These are phyloP conservation scores for Reutealis trisperma DNA, from an alignment of 345 rosid genomes.

Conservation along the genomic window DNA sequence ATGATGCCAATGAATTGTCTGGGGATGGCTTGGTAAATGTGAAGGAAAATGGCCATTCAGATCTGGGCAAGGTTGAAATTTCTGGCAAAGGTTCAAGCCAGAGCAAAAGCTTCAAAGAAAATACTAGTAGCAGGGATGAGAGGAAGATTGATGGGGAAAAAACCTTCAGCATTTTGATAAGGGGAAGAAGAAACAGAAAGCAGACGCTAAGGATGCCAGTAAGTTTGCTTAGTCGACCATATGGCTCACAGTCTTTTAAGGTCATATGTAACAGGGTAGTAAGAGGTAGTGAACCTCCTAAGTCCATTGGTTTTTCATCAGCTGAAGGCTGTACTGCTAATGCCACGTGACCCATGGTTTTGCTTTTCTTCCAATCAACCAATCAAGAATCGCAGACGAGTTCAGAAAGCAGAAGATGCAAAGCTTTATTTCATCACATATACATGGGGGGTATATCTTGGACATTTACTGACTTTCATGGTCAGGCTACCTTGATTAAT, in stretches of 20 bases:
- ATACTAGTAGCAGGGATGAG: conserved; percentile 38
- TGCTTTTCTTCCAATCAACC: conserved; percentile 14
- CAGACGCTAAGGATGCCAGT: conserved; percentile 92
- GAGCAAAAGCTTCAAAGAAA: conserved; percentile 25
- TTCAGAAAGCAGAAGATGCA: conserved; percentile 19
- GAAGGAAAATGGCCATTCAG: conserved; percentile 43
- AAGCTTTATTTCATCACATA: conserved; percentile 10
- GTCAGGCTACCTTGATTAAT: conserved; percentile 9
- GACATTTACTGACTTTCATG: conserved; percentile 22
- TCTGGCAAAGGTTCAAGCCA: conserved; percentile 31
- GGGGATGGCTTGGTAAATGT: conserved; percentile 28
- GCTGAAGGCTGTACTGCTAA: conserved; percentile 44
- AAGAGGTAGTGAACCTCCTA: conserved; percentile 75
- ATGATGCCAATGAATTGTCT: conserved; percentile 31
- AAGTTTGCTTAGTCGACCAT: conserved; percentile 84
- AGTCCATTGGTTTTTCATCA: conserved; percentile 39
- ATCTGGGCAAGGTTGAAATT: conserved; percentile 25
- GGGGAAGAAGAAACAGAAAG: conserved; percentile 85
- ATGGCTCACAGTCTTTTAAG: conserved; percentile 89
- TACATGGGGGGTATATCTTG: conserved; percentile 7
- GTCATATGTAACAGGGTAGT: conserved; percentile 70
- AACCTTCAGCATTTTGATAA: conserved; percentile 84
- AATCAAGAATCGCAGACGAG: conserved; percentile 17
- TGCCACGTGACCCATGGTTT: conserved; percentile 35
- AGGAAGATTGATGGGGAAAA: conserved; percentile 58